Evolutionary conservation across 768 basidiomycete genomes (phyloP).

Genomic region (Tylopilus rubrobrunneus): DNA sequence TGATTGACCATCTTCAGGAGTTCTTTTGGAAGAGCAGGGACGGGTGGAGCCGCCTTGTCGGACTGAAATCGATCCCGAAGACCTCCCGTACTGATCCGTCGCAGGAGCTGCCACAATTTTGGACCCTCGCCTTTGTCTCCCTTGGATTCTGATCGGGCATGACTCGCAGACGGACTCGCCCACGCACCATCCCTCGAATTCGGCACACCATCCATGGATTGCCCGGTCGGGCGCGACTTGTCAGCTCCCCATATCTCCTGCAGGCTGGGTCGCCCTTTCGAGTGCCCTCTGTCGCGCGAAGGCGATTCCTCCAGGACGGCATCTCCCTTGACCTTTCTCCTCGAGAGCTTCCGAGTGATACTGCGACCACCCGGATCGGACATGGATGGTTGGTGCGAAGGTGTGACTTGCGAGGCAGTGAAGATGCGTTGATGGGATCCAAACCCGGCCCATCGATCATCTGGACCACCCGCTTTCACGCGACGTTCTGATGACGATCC

Average conservation of each 20-base stretch:
- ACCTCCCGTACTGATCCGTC: constrained; percentile 62
- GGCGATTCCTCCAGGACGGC: constrained; percentile 25
- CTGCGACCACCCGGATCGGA: constrained; percentile 17
- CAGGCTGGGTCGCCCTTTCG: constrained; percentile 30
- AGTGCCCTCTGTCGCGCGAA: constrained; percentile 10
- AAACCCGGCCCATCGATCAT: constrained; percentile 28
- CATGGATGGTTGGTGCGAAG: constrained; percentile 4
- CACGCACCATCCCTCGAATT: constrained; percentile 6
- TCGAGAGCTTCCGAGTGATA: constrained; percentile 36
- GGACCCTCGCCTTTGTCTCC: constrained; percentile 29
- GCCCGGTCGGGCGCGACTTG: constrained; percentile 9
- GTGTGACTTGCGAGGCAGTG: neutral
- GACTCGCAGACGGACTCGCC: constrained; percentile 12
- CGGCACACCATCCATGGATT: constrained; percentile 18
- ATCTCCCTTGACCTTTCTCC: constrained; percentile 23
- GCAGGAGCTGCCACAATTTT: constrained; percentile 66
- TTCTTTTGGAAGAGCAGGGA: constrained; percentile 56
- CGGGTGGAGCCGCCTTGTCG: constrained; percentile 44
- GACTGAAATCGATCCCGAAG: constrained; percentile 47
- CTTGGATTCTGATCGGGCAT: constrained; percentile 13
- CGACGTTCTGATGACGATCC: constrained; percentile 44
- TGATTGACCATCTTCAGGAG: constrained; percentile 17
- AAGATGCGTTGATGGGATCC: constrained; percentile 3
- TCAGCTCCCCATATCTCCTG: constrained; percentile 27
- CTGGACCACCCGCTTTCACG: constrained; percentile 41